These are phyloP conservation scores for Teunomyces cretensis DNA, from an alignment of 805 yeast genomes.

Conservation along the genomic window DNA sequence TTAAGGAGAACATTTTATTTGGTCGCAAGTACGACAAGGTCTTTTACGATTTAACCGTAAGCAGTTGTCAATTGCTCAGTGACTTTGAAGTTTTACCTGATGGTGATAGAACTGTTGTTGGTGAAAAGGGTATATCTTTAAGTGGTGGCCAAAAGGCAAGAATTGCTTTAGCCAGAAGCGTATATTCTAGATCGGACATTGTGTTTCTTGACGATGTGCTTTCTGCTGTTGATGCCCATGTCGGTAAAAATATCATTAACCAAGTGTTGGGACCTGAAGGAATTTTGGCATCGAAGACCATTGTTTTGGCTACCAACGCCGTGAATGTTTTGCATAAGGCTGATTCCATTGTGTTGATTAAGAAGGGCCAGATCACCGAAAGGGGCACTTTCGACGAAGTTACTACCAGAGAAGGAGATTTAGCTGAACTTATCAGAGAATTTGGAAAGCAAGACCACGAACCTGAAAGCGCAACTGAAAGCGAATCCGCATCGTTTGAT, in stretches of 20 bases:
- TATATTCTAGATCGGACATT: conserved; percentile 59
- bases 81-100: conserved; percentile 51
- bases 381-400: conserved; percentile 51
- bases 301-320: conserved; percentile 59
- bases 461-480: conserved; percentile 8
- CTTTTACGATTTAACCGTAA: conserved; percentile 42
- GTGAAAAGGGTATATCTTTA: conserved; percentile 61
- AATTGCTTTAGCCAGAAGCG: conserved; percentile 66
- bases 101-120: conserved; percentile 55
- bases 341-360: conserved; percentile 58
- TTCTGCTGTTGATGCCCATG: conserved; percentile 74
- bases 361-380: conserved; percentile 56
- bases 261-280: conserved; percentile 50
- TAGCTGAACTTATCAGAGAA: conserved; percentile 32
- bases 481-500: conserved; percentile 6
- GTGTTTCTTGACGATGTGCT: conserved; percentile 63
- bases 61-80: conserved; percentile 49
- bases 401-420: conserved; percentile 35
- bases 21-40: conserved; percentile 45
- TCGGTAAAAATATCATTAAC: conserved; percentile 54
- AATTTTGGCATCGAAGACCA: conserved; percentile 50
- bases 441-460: conserved; percentile 24
- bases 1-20: conserved; percentile 51
- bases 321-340: conserved; percentile 57
- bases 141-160: conserved; percentile 68